phyloP scores from a whole-genome alignment of 306 rosid species.

The Sicyos edulis region DNA sequence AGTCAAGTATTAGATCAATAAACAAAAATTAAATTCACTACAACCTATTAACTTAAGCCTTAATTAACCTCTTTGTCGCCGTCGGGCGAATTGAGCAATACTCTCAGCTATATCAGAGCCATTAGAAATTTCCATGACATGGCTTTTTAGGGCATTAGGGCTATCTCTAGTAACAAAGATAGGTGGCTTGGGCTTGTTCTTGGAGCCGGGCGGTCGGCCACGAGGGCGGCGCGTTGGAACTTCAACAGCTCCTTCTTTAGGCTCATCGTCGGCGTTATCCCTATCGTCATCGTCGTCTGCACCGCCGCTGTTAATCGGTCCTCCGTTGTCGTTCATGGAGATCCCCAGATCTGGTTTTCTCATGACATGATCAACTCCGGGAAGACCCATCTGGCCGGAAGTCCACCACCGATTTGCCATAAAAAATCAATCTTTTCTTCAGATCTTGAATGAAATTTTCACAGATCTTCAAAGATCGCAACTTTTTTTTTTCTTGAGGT shows the following conservation, averaged over 20 bases:
- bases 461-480: neutral
- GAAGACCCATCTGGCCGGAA: constrained; percentile 43
- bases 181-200: constrained; percentile 72
- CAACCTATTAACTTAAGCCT: neutral
- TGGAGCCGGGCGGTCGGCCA: constrained; percentile 73
- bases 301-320: constrained; percentile 3
- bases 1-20: too few species aligned
- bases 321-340: constrained; percentile 41
- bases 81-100: constrained; percentile 56
- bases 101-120: constrained; percentile 60
- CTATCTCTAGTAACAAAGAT: constrained; percentile 73
- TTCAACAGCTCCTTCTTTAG: constrained; percentile 59
- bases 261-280: constrained; percentile 60
- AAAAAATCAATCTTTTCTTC: neutral
- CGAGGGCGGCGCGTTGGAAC: constrained; percentile 44
- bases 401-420: constrained; percentile 95
- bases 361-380: constrained; percentile 38
- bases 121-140: constrained; percentile 68
- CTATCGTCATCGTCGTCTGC: constrained; percentile 43
- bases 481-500: neutral
- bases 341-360: constrained; percentile 71
- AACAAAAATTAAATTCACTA: too few species aligned
- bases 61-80: constrained; percentile 48
- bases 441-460: constrained; percentile 4
- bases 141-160: constrained; percentile 80